phyloP scores from a whole-genome alignment of 2,329 filamentous ascomycete genomes.

The Cadophora gregata region DNA sequence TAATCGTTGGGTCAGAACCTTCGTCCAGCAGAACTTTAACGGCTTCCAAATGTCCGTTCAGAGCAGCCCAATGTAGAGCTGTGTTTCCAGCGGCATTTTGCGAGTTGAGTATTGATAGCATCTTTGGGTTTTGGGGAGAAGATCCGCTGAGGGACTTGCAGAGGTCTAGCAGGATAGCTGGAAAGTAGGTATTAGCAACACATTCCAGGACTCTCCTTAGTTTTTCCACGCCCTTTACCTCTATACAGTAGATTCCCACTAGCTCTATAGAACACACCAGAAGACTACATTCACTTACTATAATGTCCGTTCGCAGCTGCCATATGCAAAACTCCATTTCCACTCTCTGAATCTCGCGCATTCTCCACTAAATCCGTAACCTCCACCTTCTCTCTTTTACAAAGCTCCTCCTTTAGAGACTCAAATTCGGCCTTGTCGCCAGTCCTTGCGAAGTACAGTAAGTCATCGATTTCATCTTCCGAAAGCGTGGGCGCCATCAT shows the following conservation, averaged over 20 bases:
- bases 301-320: slow-evolving; percentile 88
- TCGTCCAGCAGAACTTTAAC: slow-evolving; percentile 78
- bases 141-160: slow-evolving; percentile 49
- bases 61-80: slow-evolving; percentile 88
- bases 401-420: slow-evolving; percentile 61
- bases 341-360: slow-evolving; percentile 75
- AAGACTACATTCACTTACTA: slow-evolving; percentile 58
- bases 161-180: slow-evolving; percentile 54
- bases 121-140: slow-evolving; percentile 39
- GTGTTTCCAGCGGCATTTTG: slow-evolving; percentile 88
- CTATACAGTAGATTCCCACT: too few species aligned
- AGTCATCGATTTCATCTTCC: slow-evolving; percentile 86
- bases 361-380: slow-evolving; percentile 69
- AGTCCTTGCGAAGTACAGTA: slow-evolving; percentile 83
- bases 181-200: background rate
- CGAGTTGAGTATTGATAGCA: slow-evolving; percentile 64
- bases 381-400: slow-evolving; percentile 63
- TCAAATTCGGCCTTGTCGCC: slow-evolving; percentile 77
- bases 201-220: background rate
- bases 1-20: slow-evolving; percentile 78
- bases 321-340: slow-evolving; percentile 86
- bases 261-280: background rate
- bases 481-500: slow-evolving; percentile 54
- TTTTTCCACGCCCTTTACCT: background rate
- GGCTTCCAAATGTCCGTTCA: slow-evolving; percentile 83